These are phyloP conservation scores for Diaporthe amygdali DNA, from an alignment of 2,329 filamentous ascomycete species.

Conservation along the genomic window DNA sequence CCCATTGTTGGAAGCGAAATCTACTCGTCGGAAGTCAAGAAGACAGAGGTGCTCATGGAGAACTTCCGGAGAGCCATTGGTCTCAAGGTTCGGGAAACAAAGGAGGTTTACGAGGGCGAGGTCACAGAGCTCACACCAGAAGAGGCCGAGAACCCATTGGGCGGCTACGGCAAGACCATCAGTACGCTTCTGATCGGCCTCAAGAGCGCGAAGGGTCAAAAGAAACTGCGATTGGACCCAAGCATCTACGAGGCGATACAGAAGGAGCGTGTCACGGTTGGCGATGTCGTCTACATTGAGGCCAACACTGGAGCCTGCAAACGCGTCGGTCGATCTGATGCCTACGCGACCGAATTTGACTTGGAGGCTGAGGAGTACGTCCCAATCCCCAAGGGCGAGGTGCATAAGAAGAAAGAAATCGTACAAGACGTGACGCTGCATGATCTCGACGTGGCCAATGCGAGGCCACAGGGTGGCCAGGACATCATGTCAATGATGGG, in stretches of 20 bases:
- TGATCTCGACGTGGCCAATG: slow-evolving; percentile 94
- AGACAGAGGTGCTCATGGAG: slow-evolving; percentile 99
- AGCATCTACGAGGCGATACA: slow-evolving; percentile 99
- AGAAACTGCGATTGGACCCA: slow-evolving; percentile 95
- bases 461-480: slow-evolving; percentile 93
- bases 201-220: slow-evolving; percentile 95
- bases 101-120: slow-evolving; percentile 99
- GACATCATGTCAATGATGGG: slow-evolving; percentile 99
- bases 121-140: slow-evolving; percentile 97
- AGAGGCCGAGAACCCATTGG: slow-evolving; percentile 96
- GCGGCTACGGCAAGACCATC: slow-evolving; percentile 96
- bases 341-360: slow-evolving; percentile 98
- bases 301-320: slow-evolving; percentile 99
- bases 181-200: slow-evolving; percentile 92
- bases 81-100: slow-evolving; percentile 95
- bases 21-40: slow-evolving; percentile 98
- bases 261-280: slow-evolving; percentile 94
- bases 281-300: slow-evolving; percentile 99
- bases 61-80: slow-evolving; percentile 98
- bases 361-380: slow-evolving; percentile 99
- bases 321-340: slow-evolving; percentile 92
- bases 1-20: slow-evolving; percentile 98
- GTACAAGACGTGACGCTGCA: slow-evolving; percentile 98
- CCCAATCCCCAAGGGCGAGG: slow-evolving; percentile 96
- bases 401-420: slow-evolving; percentile 99